Percentiles rank a stretch among this genome's conserved stretches.
Evolutionary conservation across 176 grass and related monocot species (phyloP).

Genomic region (Oryza australiensis): DNA sequence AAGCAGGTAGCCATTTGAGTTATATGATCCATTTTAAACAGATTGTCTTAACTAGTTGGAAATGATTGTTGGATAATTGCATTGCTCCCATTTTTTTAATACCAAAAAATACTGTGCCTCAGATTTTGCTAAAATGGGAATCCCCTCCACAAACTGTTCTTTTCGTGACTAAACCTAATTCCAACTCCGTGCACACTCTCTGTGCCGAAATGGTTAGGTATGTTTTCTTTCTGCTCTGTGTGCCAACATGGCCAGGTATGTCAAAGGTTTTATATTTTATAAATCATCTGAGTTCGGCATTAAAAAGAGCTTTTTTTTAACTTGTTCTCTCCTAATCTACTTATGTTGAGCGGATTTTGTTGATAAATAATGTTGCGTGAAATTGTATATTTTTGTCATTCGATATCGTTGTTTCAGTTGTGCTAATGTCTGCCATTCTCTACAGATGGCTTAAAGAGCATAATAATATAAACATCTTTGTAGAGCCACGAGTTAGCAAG

Average conservation of each 20-base stretch:
- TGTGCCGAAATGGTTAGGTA: conserved; percentile 85
- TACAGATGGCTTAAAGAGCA: conserved; percentile 87
- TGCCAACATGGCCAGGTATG: not conserved
- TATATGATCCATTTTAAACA: conserved; percentile 26
- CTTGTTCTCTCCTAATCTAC: not conserved
- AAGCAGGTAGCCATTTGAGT: conserved; percentile 63
- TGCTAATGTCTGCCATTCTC: conserved; percentile 28
- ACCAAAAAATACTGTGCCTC: conserved; percentile 40
- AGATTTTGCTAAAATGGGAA: conserved; percentile 99
- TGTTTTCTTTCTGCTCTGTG: conserved; percentile 31
- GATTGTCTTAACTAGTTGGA: conserved; percentile 14
- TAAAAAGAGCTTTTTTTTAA: not conserved
- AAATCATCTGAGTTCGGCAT: conserved; percentile 10
- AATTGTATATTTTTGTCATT: not conserved
- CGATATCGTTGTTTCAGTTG: conserved; percentile 11
- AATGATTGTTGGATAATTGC: conserved; percentile 28
- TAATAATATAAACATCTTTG: conserved; percentile 76
- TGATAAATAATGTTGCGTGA: not conserved
- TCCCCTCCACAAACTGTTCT: conserved; percentile 82
- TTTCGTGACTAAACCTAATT: conserved; percentile 97
- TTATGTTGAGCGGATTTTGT: conserved; percentile 12
- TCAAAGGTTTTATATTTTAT: conserved; percentile 5
- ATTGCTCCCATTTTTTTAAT: conserved; percentile 27
- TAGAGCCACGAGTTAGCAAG: conserved; percentile 77
- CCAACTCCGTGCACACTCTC: conserved; percentile 63